Evolutionary conservation across 2,329 filamentous ascomycete genomes (phyloP).

Genomic region (Graphilbum sp.): DNA sequence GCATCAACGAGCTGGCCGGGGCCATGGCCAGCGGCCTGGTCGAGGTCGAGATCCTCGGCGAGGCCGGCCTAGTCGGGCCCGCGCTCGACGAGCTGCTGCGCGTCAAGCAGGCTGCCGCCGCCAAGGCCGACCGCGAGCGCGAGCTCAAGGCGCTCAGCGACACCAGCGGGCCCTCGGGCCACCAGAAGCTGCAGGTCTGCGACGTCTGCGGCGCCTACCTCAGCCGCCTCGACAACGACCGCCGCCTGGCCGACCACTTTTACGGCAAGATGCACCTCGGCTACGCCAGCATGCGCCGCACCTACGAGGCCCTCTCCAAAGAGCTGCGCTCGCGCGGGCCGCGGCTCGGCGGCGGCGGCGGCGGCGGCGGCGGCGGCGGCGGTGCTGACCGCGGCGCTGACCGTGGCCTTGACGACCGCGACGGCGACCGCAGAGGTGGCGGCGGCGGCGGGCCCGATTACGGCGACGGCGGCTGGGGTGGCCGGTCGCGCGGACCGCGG

Average conservation of each 20-base stretch:
- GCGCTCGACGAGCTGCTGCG: slow-evolving; percentile 82
- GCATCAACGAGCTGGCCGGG: slow-evolving; percentile 64
- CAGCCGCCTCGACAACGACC: slow-evolving; percentile 81
- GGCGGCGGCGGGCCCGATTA: slow-evolving; percentile 30
- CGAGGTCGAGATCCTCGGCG: slow-evolving; percentile 74
- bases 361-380: slow-evolving; percentile 29
- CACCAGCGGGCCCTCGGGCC: slow-evolving; percentile 80
- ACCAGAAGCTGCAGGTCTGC: slow-evolving; percentile 97
- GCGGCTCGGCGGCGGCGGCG: slow-evolving; percentile 23
- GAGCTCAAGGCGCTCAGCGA: slow-evolving; percentile 85
- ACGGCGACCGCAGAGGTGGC: slow-evolving; percentile 22
- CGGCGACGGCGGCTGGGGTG: slow-evolving; percentile 22
- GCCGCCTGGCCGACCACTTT: slow-evolving; percentile 88
- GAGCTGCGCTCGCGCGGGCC: slow-evolving; percentile 49
- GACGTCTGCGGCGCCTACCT: slow-evolving; percentile 96
- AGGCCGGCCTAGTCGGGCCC: slow-evolving; percentile 62
- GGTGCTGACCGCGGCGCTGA: slow-evolving; percentile 20
- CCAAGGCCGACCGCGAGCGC: slow-evolving; percentile 69
- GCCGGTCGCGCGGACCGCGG: slow-evolving; percentile 29
- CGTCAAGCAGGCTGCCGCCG: slow-evolving; percentile 61
- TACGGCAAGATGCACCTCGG: slow-evolving; percentile 99
- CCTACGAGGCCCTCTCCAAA: slow-evolving; percentile 70
- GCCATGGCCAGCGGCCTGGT: slow-evolving; percentile 69
- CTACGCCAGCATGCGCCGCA: slow-evolving; percentile 96
- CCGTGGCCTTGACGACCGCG: slow-evolving; percentile 21